These are phyloP conservation scores for Arthrobotrys entomopaga DNA, from an alignment of 2,329 filamentous ascomycete species.

Conservation along the genomic window DNA sequence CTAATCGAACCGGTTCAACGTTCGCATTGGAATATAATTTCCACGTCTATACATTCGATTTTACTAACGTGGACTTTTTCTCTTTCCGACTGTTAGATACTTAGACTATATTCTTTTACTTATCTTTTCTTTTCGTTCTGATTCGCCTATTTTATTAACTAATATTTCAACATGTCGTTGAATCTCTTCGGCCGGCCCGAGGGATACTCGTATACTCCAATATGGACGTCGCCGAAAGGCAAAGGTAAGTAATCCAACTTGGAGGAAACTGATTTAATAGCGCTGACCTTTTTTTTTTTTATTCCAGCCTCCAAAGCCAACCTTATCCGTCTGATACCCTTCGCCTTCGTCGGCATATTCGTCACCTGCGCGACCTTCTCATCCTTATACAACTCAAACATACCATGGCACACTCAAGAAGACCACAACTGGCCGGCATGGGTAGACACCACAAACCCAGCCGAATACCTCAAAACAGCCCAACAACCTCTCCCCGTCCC, in stretches of 20 bases:
- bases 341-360: conserved; percentile 12
- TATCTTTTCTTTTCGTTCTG: too few species aligned
- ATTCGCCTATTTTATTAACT: too few species aligned
- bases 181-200: conserved; percentile 43
- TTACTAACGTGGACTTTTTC: too few species aligned
- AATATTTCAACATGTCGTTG: background rate
- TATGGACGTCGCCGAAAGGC: conserved; percentile 19
- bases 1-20: too few species aligned
- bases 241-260: conserved; percentile 19
- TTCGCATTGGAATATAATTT: too few species aligned
- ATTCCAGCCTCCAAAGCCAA: conserved; percentile 23
- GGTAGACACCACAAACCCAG: conserved; percentile 37
- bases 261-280: too few species aligned
- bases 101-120: too few species aligned
- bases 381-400: conserved; percentile 15
- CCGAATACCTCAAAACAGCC: conserved; percentile 40
- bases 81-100: too few species aligned
- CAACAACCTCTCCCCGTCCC: conserved; percentile 28
- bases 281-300: too few species aligned
- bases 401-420: background rate
- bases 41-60: too few species aligned
- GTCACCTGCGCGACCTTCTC: conserved; percentile 21
- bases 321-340: conserved; percentile 23
- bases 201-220: conserved; percentile 28
- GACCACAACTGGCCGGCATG: conserved; percentile 30